These are phyloP conservation scores for Dipteronia dyeriana DNA, from an alignment of 345 rosid species.

Conservation along the genomic window DNA sequence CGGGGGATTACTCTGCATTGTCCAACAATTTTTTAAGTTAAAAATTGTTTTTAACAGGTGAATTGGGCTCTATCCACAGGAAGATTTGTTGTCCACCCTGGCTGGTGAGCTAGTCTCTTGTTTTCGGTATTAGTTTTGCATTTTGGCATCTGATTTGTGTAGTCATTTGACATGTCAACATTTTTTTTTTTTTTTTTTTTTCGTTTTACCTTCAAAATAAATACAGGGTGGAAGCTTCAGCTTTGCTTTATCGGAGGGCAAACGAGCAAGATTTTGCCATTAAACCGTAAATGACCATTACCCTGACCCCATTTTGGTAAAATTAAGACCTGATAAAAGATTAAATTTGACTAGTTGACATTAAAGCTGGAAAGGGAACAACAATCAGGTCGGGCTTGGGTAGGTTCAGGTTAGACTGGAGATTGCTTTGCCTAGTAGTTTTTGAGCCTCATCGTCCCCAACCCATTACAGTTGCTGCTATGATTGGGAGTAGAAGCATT, in stretches of 20 bases:
- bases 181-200: neutral
- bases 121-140: neutral
- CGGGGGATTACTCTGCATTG: neutral
- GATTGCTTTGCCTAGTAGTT: neutral
- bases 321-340: constrained; percentile 33
- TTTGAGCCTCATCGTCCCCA: neutral
- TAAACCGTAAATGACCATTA: constrained; percentile 51
- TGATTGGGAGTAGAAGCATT: neutral
- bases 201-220: constrained; percentile 6
- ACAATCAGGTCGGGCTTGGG: constrained; percentile 19
- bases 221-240: constrained; percentile 99
- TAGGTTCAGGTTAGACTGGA: constrained; percentile 11
- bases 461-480: constrained; percentile 21
- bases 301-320: constrained; percentile 29
- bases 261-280: constrained; percentile 83
- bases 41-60: constrained; percentile 59
- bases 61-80: constrained; percentile 86
- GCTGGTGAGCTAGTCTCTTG: constrained; percentile 67
- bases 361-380: constrained; percentile 23
- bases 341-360: constrained; percentile 19
- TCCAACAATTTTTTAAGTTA: constrained; percentile 9
- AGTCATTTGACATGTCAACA: constrained; percentile 17
- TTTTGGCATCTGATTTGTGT: neutral
- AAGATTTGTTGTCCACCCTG: constrained; percentile 88
- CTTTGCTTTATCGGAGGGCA: constrained; percentile 94